Evolutionary conservation across 2,329 filamentous ascomycete genomes (phyloP).

Genomic region (Thielaviopsis cerberus): DNA sequence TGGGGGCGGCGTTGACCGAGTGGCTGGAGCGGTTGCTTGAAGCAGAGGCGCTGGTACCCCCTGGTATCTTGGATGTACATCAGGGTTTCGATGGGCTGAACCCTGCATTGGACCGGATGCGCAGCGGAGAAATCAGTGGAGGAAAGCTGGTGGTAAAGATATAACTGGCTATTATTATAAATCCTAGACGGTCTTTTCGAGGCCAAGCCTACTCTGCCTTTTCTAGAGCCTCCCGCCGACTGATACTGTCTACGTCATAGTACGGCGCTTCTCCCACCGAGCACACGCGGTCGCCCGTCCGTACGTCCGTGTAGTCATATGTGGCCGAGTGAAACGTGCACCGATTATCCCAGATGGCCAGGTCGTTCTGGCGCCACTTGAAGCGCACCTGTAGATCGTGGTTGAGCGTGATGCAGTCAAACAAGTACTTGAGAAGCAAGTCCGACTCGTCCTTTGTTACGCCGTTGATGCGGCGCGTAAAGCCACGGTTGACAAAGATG

Average conservation of each 20-base stretch:
- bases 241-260: slow-evolving; percentile 30
- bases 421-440: slow-evolving; percentile 28
- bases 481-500: slow-evolving; percentile 31
- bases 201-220: neutral
- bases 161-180: neutral
- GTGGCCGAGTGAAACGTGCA: slow-evolving; percentile 39
- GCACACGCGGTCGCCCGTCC: slow-evolving; percentile 33
- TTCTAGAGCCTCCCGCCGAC: slow-evolving; percentile 13
- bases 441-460: slow-evolving; percentile 35
- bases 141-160: slow-evolving; percentile 39
- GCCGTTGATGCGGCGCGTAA: slow-evolving; percentile 36
- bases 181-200: no score
- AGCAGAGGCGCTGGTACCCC: slow-evolving; percentile 33
- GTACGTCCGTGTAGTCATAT: slow-evolving; percentile 34
- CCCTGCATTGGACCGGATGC: slow-evolving; percentile 44
- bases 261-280: slow-evolving; percentile 35
- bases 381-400: slow-evolving; percentile 39
- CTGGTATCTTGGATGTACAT: slow-evolving; percentile 46
- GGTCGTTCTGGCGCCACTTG: slow-evolving; percentile 32
- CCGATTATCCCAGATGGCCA: slow-evolving; percentile 19
- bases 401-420: slow-evolving; percentile 32
- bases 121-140: slow-evolving; percentile 46
- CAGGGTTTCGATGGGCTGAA: slow-evolving; percentile 51
- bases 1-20: slow-evolving; percentile 42
- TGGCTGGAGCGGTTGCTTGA: slow-evolving; percentile 53